These are phyloP conservation scores for Talaromyces piceae DNA, from an alignment of 2,329 filamentous ascomycete species.

Conservation along the genomic window DNA sequence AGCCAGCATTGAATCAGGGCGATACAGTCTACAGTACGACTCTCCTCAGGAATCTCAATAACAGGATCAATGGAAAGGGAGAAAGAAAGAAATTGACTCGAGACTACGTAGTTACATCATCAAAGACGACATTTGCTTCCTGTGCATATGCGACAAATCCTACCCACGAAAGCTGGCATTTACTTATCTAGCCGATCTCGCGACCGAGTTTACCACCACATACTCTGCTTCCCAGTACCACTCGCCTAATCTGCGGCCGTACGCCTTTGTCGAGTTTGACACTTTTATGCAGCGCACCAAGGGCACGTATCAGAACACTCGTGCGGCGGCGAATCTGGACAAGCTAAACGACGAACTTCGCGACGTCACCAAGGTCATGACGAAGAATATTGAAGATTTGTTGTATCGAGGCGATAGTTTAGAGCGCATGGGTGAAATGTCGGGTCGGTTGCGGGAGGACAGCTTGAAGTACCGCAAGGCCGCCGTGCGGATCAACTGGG, in stretches of 20 bases:
- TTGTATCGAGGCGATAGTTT: conserved; percentile 89
- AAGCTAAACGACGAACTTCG: conserved; percentile 94
- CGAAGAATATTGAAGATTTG: conserved; percentile 98
- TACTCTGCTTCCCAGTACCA: conserved; percentile 70
- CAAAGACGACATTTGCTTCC: conserved; percentile 73
- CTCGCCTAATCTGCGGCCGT: conserved; percentile 70
- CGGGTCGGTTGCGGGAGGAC: conserved; percentile 77
- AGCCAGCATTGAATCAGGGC: conserved; percentile 80
- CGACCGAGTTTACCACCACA: conserved; percentile 80
- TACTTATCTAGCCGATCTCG: conserved; percentile 90
- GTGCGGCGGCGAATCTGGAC: conserved; percentile 86
- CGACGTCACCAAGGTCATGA: conserved; percentile 99
- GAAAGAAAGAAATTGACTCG: not conserved
- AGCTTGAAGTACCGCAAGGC: conserved; percentile 90
- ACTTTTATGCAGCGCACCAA: conserved; percentile 92
- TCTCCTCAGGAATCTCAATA: too few species aligned
- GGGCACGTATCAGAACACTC: conserved; percentile 85
- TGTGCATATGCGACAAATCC: conserved; percentile 85
- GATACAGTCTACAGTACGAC: conserved; percentile 82
- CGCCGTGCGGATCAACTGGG: conserved; percentile 96
- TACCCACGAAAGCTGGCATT: conserved; percentile 98
- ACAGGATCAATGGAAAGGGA: too few species aligned
- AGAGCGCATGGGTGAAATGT: conserved; percentile 96
- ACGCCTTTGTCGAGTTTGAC: conserved; percentile 97
- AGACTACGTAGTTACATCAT: conserved; percentile 66